Base-by-base conservation (phyloP, 2,329 filamentous ascomycete genomes). In the Pseudogymnoascus sp. region DNA sequence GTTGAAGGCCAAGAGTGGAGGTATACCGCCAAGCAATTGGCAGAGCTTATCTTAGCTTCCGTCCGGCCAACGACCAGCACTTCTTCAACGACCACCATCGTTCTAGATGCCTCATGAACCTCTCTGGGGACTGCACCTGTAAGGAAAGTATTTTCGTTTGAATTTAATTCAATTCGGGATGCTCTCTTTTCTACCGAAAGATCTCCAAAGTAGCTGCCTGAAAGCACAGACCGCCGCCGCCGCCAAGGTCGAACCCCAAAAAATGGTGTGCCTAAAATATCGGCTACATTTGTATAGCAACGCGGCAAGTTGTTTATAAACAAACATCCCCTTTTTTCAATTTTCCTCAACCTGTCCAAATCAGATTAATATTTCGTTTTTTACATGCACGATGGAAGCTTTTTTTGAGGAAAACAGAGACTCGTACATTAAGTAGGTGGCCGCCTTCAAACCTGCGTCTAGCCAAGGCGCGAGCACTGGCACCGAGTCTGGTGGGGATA, bases 351-450 rank as follows among this genome's bases (percentile, higher is more conserved):
- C 19, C n/a, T 33, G 10, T 10, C 11, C 49, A 55, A 55, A 55
- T 2, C 8, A 33, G 5, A 31, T 31, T 6, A 33, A 33, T 29
- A 33, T 33, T 21, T 33, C n/a, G 26, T 19, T 33, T 12, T 33
- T 33, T 33, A 55, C n/a, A 21, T 55, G 0, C 8, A 55, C 19
- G 26, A 55, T 55, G 49, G 49, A 55, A 2, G 10, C 49, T 4
- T 55, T 55, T 55, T 55, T 55, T 55, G n/a, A 55, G 29, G 29
- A 55, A 31, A 55, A 55, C 7, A 55, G 49, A 33, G 49, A 55
- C 11, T 55, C 14, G 29, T 55, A 55, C 49, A 19, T 55, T 12
- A 33, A 21, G 26, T 26, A 55, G 49, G 49, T 55, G 26, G 29
- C 49, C 11, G 49, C 49, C 49, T 55, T 55, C 49, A 55, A 55